Evolutionary conservation across 352 stramenopile genomes (phyloP).

Genomic region (Blastocystis sp.): DNA sequence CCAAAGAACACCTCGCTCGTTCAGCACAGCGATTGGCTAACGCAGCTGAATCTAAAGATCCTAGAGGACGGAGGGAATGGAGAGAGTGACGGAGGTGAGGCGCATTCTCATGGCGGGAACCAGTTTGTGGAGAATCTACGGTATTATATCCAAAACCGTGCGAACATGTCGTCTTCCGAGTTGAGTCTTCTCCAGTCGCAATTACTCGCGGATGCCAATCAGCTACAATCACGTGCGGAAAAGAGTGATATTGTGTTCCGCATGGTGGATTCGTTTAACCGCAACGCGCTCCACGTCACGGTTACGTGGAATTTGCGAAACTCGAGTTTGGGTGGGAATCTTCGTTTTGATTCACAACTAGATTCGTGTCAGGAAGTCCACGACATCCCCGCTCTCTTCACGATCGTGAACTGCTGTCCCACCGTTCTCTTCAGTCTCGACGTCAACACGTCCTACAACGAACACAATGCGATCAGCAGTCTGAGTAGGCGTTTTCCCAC

Average conservation of each 20-base stretch:
- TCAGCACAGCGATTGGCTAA: constrained; percentile 50
- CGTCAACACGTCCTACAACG: constrained; percentile 11
- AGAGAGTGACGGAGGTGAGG: background rate
- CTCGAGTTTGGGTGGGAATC: background rate
- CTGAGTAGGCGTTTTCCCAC: background rate
- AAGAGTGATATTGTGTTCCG: constrained; percentile 44
- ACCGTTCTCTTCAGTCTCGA: constrained; percentile 38
- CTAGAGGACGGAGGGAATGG: background rate
- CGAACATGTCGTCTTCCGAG: background rate
- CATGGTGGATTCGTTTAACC: constrained; percentile 53
- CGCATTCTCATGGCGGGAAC: background rate
- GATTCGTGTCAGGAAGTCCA: background rate
- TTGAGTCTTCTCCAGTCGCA: background rate
- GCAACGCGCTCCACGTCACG: constrained; percentile 32
- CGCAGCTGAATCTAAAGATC: constrained; percentile 34
- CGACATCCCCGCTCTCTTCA: constrained; percentile 9
- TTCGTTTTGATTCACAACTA: background rate
- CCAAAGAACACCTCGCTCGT: background rate
- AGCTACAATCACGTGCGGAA: constrained; percentile 30
- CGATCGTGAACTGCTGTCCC: constrained; percentile 33
- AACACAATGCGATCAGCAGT: constrained; percentile 5
- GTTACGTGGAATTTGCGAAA: constrained; percentile 34
- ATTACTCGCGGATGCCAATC: constrained; percentile 2
- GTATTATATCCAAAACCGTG: background rate
- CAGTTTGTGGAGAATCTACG: constrained; percentile 12